Percentiles rank a stretch among this genome's conserved stretches.
Conservation (phyloP, 495 filamentous ascomycete genomes). For the Podospora didyma region DNA sequence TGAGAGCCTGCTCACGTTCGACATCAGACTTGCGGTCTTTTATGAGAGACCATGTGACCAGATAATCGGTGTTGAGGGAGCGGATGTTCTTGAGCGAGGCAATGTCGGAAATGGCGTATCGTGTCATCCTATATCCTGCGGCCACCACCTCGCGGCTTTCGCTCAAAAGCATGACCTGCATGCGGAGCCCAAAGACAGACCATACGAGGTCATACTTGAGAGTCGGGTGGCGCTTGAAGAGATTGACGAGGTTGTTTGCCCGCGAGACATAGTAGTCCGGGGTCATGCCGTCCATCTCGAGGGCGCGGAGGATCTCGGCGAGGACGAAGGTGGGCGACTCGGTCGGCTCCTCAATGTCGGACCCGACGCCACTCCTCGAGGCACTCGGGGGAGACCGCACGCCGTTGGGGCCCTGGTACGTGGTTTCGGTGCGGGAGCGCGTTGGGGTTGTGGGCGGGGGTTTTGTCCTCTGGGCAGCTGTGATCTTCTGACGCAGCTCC, state of each 20-base stretch:
- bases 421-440: constrained; percentile 52
- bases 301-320: constrained; percentile 77
- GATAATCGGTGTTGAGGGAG: constrained; percentile 79
- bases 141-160: constrained; percentile 94
- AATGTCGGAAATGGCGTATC: constrained; percentile 90
- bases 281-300: constrained; percentile 81
- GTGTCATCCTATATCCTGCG: constrained; percentile 85
- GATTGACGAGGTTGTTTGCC: constrained; percentile 84
- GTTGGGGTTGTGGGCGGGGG: constrained; percentile 68
- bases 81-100: constrained; percentile 86
- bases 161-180: constrained; percentile 92
- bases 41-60: constrained; percentile 85
- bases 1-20: constrained; percentile 93
- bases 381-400: constrained; percentile 63
- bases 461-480: constrained; percentile 60
- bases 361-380: constrained; percentile 46
- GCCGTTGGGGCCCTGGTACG: constrained; percentile 59
- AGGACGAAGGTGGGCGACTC: constrained; percentile 91
- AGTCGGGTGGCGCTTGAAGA: constrained; percentile 89
- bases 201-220: constrained; percentile 94
- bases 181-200: constrained; percentile 86
- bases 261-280: constrained; percentile 92
- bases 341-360: constrained; percentile 63
- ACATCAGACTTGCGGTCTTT: constrained; percentile 95
- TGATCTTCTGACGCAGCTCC: constrained; percentile 73